Conservation (phyloP, 2,329 filamentous ascomycete species). For the Penicillium sp. region DNA sequence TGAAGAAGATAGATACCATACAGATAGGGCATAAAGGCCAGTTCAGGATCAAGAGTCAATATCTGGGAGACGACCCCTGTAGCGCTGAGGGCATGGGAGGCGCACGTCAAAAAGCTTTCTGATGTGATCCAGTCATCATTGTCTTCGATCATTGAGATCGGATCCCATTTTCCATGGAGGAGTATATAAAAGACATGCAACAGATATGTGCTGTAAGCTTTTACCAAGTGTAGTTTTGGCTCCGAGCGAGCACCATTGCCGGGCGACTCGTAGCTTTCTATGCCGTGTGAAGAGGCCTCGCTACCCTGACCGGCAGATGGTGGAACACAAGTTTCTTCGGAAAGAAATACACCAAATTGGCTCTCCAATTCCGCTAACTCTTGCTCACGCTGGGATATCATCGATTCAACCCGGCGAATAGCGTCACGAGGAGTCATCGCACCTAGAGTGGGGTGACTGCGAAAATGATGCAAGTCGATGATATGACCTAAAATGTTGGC, state of each 20-base stretch:
- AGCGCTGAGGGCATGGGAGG: slow-evolving; percentile 53
- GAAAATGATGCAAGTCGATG: slow-evolving; percentile 52
- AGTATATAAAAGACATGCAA: slow-evolving; percentile 55
- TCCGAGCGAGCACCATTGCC: neutral
- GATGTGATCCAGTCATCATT: slow-evolving; percentile 56
- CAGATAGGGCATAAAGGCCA: slow-evolving; percentile 58
- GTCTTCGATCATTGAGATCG: slow-evolving; percentile 55
- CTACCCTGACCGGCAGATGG: neutral
- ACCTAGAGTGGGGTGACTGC: slow-evolving; percentile 50
- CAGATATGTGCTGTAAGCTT: slow-evolving; percentile 55
- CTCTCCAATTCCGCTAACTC: slow-evolving; percentile 41
- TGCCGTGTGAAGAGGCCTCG: neutral
- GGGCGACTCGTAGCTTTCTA: slow-evolving; percentile 1
- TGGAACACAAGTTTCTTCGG: neutral
- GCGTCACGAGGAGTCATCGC: slow-evolving; percentile 40
- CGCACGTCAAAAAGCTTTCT: slow-evolving; percentile 51
- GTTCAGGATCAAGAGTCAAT: slow-evolving; percentile 53
- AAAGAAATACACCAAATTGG: slow-evolving; percentile 16
- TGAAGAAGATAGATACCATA: slow-evolving; percentile 59
- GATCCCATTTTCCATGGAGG: slow-evolving; percentile 56
- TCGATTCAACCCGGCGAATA: slow-evolving; percentile 40
- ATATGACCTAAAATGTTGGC: slow-evolving; percentile 57
- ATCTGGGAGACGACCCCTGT: slow-evolving; percentile 53
- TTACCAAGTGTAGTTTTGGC: slow-evolving; percentile 38
- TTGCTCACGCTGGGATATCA: slow-evolving; percentile 45